A percentile compares a stretch with the other conserved stretches of the same genome.
Evolutionary conservation across 345 rosid species (phyloP).

Genomic region (Lepidium aucheri): DNA sequence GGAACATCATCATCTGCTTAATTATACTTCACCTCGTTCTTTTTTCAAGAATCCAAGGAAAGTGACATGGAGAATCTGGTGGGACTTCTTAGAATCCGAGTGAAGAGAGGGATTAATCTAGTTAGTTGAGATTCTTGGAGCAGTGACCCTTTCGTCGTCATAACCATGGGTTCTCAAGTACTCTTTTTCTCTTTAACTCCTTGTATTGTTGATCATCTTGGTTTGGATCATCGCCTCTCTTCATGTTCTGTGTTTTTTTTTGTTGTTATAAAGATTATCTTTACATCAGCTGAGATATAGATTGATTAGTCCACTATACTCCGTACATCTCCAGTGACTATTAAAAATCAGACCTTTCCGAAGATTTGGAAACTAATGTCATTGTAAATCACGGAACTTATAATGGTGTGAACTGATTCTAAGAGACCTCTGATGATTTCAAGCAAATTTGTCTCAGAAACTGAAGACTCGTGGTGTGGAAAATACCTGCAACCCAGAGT

Average conservation of each 20-base stretch:
- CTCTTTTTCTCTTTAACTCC: too few species aligned
- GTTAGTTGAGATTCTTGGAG: slow-evolving; percentile 29
- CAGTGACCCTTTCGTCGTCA: slow-evolving; percentile 47
- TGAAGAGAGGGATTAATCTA: slow-evolving; percentile 35
- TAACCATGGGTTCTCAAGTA: slow-evolving; percentile 40
- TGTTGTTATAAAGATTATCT: not conserved
- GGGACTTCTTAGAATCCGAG: slow-evolving; percentile 41
- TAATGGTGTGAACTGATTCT: not conserved
- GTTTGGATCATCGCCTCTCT: not conserved
- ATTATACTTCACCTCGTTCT: not conserved
- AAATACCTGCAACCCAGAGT: slow-evolving; percentile 58
- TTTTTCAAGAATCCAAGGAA: not conserved
- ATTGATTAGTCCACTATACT: not conserved
- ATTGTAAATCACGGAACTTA: not conserved
- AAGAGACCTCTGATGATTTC: not conserved
- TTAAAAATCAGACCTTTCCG: not conserved
- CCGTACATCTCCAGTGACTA: not conserved
- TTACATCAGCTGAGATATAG: not conserved
- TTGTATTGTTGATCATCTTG: too few species aligned
- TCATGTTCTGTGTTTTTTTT: not conserved
- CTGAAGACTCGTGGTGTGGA: slow-evolving; percentile 53
- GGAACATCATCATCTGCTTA: not conserved
- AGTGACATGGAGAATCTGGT: slow-evolving; percentile 29
- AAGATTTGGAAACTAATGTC: not conserved
- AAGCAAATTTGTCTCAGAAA: slow-evolving; percentile 33